Conservation (phyloP, 768 basidiomycete species). For the Pleurotus salmoneostramineus region DNA sequence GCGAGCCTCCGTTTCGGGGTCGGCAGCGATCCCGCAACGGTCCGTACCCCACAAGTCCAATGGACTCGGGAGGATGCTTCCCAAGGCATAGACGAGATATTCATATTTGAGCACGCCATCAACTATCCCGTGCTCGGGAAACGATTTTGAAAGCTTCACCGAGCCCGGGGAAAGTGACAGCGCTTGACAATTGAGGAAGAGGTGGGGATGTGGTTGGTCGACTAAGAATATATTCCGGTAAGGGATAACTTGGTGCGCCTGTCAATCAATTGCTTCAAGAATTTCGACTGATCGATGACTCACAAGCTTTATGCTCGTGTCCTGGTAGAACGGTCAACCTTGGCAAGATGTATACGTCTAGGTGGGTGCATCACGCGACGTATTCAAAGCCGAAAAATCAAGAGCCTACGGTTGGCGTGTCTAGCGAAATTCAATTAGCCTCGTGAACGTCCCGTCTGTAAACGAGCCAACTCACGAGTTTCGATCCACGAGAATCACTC, state of each 20-base stretch:
- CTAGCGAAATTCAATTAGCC: slow-evolving; percentile 17
- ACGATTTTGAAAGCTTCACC: slow-evolving; percentile 41
- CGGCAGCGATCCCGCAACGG: slow-evolving; percentile 9
- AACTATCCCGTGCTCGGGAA: slow-evolving; percentile 40
- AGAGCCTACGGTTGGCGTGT: slow-evolving; percentile 41
- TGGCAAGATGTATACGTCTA: slow-evolving; percentile 57
- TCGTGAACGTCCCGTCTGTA: neutral
- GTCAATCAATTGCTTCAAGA: neutral
- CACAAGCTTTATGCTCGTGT: slow-evolving; percentile 65
- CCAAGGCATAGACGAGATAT: slow-evolving; percentile 58
- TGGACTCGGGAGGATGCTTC: slow-evolving; percentile 50
- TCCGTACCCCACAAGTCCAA: slow-evolving; percentile 47
- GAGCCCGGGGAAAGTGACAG: slow-evolving; percentile 31
- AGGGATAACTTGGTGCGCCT: slow-evolving; percentile 39
- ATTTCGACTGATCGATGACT: slow-evolving; percentile 13
- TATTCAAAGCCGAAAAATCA: neutral
- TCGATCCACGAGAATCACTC: slow-evolving; percentile 53
- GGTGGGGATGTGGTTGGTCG: slow-evolving; percentile 19
- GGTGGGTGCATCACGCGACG: neutral
- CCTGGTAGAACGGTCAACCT: slow-evolving; percentile 53
- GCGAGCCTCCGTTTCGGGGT: neutral
- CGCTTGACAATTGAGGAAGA: slow-evolving; percentile 42
- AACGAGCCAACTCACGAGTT: slow-evolving; percentile 42
- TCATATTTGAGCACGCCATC: slow-evolving; percentile 41
- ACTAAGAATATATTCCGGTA: slow-evolving; percentile 43